phyloP scores from a whole-genome alignment of 2,329 filamentous ascomycete species.

The Pseudocercospora macadamiae region DNA sequence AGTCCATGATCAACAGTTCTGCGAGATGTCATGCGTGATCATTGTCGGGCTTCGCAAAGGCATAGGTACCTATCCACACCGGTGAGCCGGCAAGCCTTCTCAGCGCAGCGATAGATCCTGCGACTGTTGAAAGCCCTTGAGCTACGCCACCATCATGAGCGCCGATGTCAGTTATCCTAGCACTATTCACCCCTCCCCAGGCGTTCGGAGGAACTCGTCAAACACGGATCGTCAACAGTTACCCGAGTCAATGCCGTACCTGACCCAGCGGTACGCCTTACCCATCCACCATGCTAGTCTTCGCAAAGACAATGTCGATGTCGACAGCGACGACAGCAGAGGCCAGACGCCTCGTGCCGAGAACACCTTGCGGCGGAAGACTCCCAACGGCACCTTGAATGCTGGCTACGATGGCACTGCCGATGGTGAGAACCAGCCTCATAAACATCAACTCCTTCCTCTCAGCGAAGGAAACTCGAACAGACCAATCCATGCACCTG shows the following conservation, averaged over 20 bases:
- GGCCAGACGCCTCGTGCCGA: conserved; percentile 53
- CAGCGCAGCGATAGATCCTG: conserved; percentile 22
- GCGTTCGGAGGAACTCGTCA: conserved; percentile 5
- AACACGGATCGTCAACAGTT: conserved; percentile 14
- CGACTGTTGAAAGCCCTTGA: conserved; percentile 9
- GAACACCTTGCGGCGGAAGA: conserved; percentile 86
- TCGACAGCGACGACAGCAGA: conserved; percentile 22
- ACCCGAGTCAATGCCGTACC: conserved; percentile 31
- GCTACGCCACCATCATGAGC: conserved; percentile 33
- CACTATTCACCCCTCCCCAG: conserved; percentile 19
- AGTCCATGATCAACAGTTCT: conserved; percentile 20
- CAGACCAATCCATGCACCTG: conserved; percentile 39
- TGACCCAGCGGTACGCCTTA: conserved; percentile 37
- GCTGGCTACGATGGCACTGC: conserved; percentile 84
- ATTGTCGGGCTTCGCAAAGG: conserved; percentile 39
- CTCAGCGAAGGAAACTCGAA: conserved; percentile 45
- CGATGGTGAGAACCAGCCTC: conserved; percentile 40
- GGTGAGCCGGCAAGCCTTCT: conserved; percentile 32
- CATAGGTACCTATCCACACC: conserved; percentile 38
- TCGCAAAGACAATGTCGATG: conserved; percentile 15
- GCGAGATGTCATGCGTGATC: conserved; percentile 36
- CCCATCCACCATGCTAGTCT: conserved; percentile 33
- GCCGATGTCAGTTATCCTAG: conserved; percentile 31
- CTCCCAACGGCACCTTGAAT: conserved; percentile 88
- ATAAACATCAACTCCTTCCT: conserved; percentile 82